phyloP scores from a whole-genome alignment of 352 stramenopile genomes.

The Peronosclerospora sorghi region DNA sequence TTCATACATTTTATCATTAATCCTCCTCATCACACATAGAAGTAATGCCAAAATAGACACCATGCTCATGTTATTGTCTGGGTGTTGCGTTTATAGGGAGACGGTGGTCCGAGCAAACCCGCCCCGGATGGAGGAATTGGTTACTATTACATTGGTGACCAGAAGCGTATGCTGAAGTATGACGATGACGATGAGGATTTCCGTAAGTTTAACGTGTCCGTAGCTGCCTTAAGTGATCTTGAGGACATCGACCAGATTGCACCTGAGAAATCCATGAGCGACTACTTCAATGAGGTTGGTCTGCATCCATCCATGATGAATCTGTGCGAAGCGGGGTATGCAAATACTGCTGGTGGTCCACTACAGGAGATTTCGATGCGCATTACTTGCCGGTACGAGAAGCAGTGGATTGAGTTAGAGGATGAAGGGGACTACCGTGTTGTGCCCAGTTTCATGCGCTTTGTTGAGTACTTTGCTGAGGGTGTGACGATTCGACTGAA shows the following conservation, averaged over 20 bases:
- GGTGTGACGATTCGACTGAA: slow-evolving; percentile 38
- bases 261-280: slow-evolving; percentile 52
- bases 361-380: slow-evolving; percentile 70
- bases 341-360: slow-evolving; percentile 60
- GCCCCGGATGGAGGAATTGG: slow-evolving; percentile 66
- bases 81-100: slow-evolving; percentile 33
- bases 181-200: slow-evolving; percentile 65
- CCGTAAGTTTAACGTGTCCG: slow-evolving; percentile 55
- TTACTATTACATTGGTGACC: slow-evolving; percentile 82
- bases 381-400: slow-evolving; percentile 69
- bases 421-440: slow-evolving; percentile 74
- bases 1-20: slow-evolving; percentile 46
- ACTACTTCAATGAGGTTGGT: slow-evolving; percentile 54
- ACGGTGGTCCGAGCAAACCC: slow-evolving; percentile 60
- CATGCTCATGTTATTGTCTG: too few species aligned
- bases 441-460: slow-evolving; percentile 52
- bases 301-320: slow-evolving; percentile 75
- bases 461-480: slow-evolving; percentile 46
- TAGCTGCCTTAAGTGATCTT: slow-evolving; percentile 52
- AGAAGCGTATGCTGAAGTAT: slow-evolving; percentile 70
- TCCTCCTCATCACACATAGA: not conserved
- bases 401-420: slow-evolving; percentile 74
- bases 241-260: slow-evolving; percentile 47
- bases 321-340: slow-evolving; percentile 66
- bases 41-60: not conserved